A percentile compares a stretch with the other conserved stretches of the same genome.
phyloP scores from a whole-genome alignment of 345 rosid genomes.

The Arabidopsis suecica region DNA sequence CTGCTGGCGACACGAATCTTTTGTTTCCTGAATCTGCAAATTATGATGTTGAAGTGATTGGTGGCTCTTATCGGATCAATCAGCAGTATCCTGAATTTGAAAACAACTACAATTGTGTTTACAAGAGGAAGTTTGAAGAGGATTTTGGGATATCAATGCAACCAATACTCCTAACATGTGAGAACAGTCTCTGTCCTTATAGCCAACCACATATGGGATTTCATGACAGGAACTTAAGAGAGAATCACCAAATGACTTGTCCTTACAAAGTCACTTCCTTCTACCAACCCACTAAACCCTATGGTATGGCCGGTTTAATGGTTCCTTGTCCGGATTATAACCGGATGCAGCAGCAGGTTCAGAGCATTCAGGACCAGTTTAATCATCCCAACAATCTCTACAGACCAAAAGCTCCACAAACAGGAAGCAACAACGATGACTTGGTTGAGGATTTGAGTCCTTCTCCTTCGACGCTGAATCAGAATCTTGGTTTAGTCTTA shows the following conservation, averaged over 20 bases:
- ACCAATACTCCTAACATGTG: constrained; percentile 63
- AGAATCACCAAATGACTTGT: constrained; percentile 80
- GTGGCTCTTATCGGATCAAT: constrained; percentile 43
- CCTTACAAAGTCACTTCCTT: constrained; percentile 50
- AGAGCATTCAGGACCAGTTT: constrained; percentile 17
- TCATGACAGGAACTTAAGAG: constrained; percentile 69
- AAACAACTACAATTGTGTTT: constrained; percentile 50
- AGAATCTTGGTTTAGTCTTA: constrained; percentile 17
- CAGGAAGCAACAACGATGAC: background rate
- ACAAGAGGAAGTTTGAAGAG: constrained; percentile 67
- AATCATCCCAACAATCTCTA: constrained; percentile 14
- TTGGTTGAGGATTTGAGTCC: background rate
- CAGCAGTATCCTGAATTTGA: constrained; percentile 46
- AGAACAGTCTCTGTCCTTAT: constrained; percentile 69
- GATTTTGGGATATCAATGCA: constrained; percentile 58
- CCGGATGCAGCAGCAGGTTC: constrained; percentile 19
- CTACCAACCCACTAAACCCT: constrained; percentile 22
- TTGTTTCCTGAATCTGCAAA: constrained; percentile 63
- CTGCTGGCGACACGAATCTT: constrained; percentile 32
- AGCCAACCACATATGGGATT: constrained; percentile 68
- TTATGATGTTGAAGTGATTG: constrained; percentile 81
- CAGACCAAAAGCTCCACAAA: constrained; percentile 3
- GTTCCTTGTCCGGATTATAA: constrained; percentile 21
- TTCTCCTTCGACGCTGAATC: constrained; percentile 18
- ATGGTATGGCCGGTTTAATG: constrained; percentile 22